Evolutionary conservation across 139 green algal species (phyloP), one percentile per base, ranked within the genome.

Genomic region (Edaphochlamys debaryana): DNA sequence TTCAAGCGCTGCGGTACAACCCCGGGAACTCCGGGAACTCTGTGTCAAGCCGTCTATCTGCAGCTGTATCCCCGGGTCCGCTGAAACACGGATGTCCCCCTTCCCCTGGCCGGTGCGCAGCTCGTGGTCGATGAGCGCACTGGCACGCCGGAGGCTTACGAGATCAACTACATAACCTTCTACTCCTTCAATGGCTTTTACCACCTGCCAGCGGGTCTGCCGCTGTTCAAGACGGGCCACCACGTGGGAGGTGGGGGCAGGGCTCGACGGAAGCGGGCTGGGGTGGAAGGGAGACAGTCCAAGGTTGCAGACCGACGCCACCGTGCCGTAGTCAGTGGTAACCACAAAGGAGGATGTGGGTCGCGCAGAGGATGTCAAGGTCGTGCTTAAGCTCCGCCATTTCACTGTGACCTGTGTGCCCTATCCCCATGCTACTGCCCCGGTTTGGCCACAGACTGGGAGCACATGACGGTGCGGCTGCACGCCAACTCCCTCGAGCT

Each of bases 171-270:
- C 67, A 60, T 70, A 5, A 77, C 67, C 32, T 66, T 38, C 60
- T 85, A 70, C 54, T 37, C 78, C 32, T 84, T 69, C 78, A 84
- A 84, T 50, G 78, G 78, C 64, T 25, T 41, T 34, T 84, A 84
- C 66, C 1, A 40, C 48, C 36, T 84, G 37, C 76, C 63, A 22
- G 63, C 32, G 11, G 67, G 50, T 32, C 54, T 73, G 63, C 48
- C 64, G 23, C n/a, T 67, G 32, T 52, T 75, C 22, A 30, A 48
- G 1, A 58, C 64, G 0, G 64, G 77, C 17, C 77, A 75, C 64
- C 77, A 84, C 34, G 77, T 84, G 45, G 77, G 48, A 37, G 75
- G 60, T 81, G 75, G 11, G 42, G 38, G 13, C 40, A 3, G 38
- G 38, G 6, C 11, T 27, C n/a, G 48, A 23, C 9, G 70, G 30